Conservation (phyloP, 1,139 yeast genomes). For the Yamadazyma atlantica region DNA sequence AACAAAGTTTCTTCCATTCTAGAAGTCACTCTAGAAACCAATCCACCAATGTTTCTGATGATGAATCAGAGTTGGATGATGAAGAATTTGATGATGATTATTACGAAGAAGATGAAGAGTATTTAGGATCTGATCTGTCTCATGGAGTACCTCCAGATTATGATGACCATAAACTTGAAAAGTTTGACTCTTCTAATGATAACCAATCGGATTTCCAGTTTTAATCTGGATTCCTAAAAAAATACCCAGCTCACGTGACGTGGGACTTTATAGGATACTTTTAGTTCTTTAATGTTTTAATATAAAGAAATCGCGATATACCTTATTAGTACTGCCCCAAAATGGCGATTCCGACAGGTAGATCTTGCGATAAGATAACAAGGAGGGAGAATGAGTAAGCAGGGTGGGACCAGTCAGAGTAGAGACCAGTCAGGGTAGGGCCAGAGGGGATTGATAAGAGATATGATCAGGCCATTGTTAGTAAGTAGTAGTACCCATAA, state of each 20-base stretch:
- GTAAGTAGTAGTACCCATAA: no score
- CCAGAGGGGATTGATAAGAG: no score
- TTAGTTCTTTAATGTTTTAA: not conserved
- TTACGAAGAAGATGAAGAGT: constrained; percentile 5
- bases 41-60: constrained; percentile 11
- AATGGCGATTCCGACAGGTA: not conserved
- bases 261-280: no score
- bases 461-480: no score
- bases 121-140: constrained; percentile 6
- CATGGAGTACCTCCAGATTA: constrained; percentile 10
- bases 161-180: constrained; percentile 9
- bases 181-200: constrained; percentile 12
- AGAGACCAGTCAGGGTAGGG: no score
- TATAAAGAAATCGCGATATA: not conserved
- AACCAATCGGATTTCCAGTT: constrained; percentile 17
- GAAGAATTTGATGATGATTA: constrained; percentile 11
- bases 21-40: constrained; percentile 10
- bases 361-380: no score
- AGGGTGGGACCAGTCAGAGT: no score
- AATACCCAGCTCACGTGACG: no score
- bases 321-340: not conserved
- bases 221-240: no score
- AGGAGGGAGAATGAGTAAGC: no score
- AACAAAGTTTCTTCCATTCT: constrained; percentile 30
- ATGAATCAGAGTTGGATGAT: constrained; percentile 3